A percentile compares a stretch with the other conserved stretches of the same genome.
Evolutionary conservation across 805 yeast species (phyloP).

Genomic region (Kazachstania taianensis): DNA sequence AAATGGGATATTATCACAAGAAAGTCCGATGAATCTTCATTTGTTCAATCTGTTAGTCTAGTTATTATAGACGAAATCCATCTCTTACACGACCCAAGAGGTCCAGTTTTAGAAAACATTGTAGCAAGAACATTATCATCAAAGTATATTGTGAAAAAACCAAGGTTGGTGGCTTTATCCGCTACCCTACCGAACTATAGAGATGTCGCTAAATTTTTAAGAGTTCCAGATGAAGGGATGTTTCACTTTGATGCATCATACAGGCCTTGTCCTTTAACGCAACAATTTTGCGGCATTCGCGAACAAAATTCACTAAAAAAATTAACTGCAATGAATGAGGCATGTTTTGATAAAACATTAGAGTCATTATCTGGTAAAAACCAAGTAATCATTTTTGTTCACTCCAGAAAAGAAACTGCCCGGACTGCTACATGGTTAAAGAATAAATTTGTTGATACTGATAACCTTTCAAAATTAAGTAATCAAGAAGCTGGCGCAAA

Average conservation of each 20-base stretch:
- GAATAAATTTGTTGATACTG: slow-evolving; percentile 49
- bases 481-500: slow-evolving; percentile 43
- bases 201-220: slow-evolving; percentile 76
- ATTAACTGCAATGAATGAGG: slow-evolving; percentile 77
- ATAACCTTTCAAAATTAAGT: slow-evolving; percentile 36
- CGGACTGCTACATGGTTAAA: slow-evolving; percentile 70
- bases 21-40: slow-evolving; percentile 59
- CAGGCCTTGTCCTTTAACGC: slow-evolving; percentile 89
- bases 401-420: slow-evolving; percentile 84
- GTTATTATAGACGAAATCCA: slow-evolving; percentile 89
- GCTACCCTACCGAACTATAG: slow-evolving; percentile 85
- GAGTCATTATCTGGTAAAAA: slow-evolving; percentile 55
- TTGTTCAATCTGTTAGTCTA: slow-evolving; percentile 53
- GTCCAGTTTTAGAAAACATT: slow-evolving; percentile 85
- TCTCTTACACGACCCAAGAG: slow-evolving; percentile 85
- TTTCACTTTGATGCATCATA: slow-evolving; percentile 76
- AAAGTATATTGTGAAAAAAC: slow-evolving; percentile 34
- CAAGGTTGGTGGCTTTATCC: slow-evolving; percentile 75
- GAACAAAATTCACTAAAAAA: slow-evolving; percentile 73
- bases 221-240: slow-evolving; percentile 54
- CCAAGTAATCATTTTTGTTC: slow-evolving; percentile 85
- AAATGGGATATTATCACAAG: slow-evolving; percentile 96
- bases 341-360: slow-evolving; percentile 70
- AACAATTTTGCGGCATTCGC: slow-evolving; percentile 79
- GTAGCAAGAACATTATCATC: slow-evolving; percentile 60